phyloP scores from a whole-genome alignment of 2,329 filamentous ascomycete species.

The Keithomyces neogunnii region DNA sequence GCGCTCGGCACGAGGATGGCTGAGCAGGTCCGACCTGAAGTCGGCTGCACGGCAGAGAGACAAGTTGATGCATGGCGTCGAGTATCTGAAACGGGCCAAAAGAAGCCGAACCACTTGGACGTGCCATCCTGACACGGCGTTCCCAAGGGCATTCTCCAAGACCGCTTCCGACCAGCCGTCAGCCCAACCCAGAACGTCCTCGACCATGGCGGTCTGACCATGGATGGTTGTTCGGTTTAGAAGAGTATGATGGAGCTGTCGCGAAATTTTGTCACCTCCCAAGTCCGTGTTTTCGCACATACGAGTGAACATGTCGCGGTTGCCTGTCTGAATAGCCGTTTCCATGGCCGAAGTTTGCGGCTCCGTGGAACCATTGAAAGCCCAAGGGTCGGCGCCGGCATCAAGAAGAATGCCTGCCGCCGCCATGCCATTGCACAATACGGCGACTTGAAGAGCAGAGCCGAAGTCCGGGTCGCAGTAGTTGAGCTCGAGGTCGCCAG shows the following conservation, averaged over 20 bases:
- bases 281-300: not conserved
- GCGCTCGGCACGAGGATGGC: not conserved
- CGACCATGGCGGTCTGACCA: constrained; percentile 10
- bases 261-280: not conserved
- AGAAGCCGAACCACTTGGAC: constrained; percentile 7
- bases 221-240: constrained; percentile 7
- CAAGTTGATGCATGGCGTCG: not conserved
- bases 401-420: constrained; percentile 9
- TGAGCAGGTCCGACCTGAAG: not conserved
- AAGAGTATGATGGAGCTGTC: not conserved
- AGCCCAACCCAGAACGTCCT: constrained; percentile 11
- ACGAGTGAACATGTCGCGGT: constrained; percentile 5
- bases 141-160: constrained; percentile 6
- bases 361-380: not conserved
- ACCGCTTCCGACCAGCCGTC: constrained; percentile 10
- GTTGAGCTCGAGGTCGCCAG: constrained; percentile 1
- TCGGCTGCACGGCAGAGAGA: constrained; percentile 2
- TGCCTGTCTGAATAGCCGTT: not conserved
- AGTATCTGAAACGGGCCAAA: constrained; percentile 3
- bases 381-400: constrained; percentile 7
- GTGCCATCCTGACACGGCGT: constrained; percentile 10
- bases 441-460: constrained; percentile 10
- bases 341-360: not conserved
- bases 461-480: constrained; percentile 4
- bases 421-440: constrained; percentile 4